Evolutionary conservation across 805 yeast genomes (phyloP).

Genomic region (Yamadazyma sp.): DNA sequence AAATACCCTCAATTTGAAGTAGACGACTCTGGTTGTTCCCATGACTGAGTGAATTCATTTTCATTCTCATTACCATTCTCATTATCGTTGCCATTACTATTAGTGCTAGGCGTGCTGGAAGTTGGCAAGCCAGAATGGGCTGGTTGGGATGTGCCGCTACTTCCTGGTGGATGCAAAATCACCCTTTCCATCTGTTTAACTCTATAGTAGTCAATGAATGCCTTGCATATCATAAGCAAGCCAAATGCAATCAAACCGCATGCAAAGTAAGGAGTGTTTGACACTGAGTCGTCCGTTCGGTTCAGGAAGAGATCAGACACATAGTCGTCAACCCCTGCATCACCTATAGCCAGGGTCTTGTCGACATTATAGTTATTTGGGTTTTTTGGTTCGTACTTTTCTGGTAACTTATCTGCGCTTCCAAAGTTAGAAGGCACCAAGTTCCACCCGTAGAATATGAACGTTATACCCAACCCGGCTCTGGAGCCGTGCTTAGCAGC

Average conservation of each 20-base stretch:
- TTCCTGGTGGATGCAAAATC: constrained; percentile 37
- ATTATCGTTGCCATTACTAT: not conserved
- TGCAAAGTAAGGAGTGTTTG: constrained; percentile 54
- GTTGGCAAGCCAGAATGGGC: constrained; percentile 4
- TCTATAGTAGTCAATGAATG: constrained; percentile 67
- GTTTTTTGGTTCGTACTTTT: constrained; percentile 31
- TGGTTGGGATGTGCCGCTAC: not conserved
- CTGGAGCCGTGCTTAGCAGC: constrained; percentile 96
- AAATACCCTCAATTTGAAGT: not conserved
- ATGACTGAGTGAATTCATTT: constrained; percentile 1
- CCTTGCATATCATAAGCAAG: constrained; percentile 57
- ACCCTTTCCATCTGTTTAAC: constrained; percentile 76
- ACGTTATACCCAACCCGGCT: constrained; percentile 85
- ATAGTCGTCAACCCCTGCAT: constrained; percentile 32
- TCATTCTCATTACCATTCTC: not conserved
- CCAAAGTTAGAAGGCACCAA: constrained; percentile 43
- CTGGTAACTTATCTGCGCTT: constrained; percentile 33
- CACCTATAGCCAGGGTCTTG: constrained; percentile 25
- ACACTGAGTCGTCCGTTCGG: constrained; percentile 5
- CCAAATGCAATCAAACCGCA: constrained; percentile 69
- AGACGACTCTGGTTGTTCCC: constrained; percentile 5
- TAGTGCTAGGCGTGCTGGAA: constrained; percentile 13
- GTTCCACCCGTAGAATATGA: constrained; percentile 61
- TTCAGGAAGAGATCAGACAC: constrained; percentile 25
- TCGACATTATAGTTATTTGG: constrained; percentile 35